Conservation (phyloP, 2,329 filamentous ascomycete genomes). For the Aspergillus chevalieri region DNA sequence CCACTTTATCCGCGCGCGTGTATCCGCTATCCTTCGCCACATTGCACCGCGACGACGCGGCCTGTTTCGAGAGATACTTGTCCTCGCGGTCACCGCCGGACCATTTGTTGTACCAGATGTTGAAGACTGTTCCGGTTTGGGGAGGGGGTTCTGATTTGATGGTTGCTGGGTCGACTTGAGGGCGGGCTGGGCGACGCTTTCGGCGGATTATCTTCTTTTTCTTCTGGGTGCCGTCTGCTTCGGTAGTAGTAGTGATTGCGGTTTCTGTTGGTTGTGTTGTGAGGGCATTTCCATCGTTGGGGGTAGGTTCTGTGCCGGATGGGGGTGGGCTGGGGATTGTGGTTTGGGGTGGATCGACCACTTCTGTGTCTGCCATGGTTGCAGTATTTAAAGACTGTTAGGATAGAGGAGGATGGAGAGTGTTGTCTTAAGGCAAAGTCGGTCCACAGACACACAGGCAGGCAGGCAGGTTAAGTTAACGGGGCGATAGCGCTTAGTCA, state of each 20-base stretch:
- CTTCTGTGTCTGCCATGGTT: conserved; percentile 24
- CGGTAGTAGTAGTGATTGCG: conserved; percentile 8
- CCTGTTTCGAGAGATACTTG: conserved; percentile 75
- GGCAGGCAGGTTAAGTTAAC: neutral
- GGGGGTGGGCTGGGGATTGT: conserved; percentile 45
- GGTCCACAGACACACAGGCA: too few species aligned
- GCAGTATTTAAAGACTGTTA: neutral
- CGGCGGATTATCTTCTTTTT: conserved; percentile 91
- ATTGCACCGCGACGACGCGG: conserved; percentile 80
- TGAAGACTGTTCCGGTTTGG: conserved; percentile 92
- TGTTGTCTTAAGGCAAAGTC: conserved; percentile 3
- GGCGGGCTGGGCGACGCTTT: conserved; percentile 81
- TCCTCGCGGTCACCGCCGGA: conserved; percentile 90
- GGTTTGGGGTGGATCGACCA: conserved; percentile 34
- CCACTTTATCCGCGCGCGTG: conserved; percentile 68
- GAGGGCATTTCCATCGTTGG: conserved; percentile 14
- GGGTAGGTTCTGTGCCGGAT: conserved; percentile 39
- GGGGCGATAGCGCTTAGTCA: conserved; percentile 4
- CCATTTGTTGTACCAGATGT: conserved; percentile 99
- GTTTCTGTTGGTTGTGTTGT: conserved; percentile 12
- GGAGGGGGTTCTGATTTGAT: conserved; percentile 79
- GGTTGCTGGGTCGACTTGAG: conserved; percentile 79
- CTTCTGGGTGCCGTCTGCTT: conserved; percentile 32
- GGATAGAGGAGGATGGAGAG: neutral
- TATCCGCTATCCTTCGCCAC: conserved; percentile 73